A percentile compares a stretch with the other conserved stretches of the same genome.
Conservation (phyloP, 495 filamentous ascomycete genomes). For the Aspergillus homomorphus region DNA sequence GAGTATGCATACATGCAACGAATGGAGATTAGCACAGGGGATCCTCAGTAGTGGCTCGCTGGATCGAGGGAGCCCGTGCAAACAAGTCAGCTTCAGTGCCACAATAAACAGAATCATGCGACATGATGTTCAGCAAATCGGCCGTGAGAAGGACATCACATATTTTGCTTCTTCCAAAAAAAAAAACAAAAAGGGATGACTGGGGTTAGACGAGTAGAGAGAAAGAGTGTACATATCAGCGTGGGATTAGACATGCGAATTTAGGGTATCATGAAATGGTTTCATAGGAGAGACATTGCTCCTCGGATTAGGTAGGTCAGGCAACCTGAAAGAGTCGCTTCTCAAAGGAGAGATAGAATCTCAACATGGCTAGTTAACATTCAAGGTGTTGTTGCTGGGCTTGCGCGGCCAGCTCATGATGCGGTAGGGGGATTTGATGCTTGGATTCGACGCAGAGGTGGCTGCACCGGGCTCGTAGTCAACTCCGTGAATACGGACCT, state of each 20-base stretch:
- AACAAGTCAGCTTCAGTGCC: neutral
- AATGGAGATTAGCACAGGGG: neutral
- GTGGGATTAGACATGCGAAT: neutral
- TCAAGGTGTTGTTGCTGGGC: slow-evolving; percentile 7
- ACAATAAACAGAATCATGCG: neutral
- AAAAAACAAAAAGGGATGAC: neutral
- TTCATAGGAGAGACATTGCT: neutral
- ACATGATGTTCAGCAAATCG: neutral
- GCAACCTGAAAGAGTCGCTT: no score
- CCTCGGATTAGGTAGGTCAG: neutral
- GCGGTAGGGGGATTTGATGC: slow-evolving; percentile 28
- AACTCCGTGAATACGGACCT: slow-evolving; percentile 35
- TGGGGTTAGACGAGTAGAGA: neutral
- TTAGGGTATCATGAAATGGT: neutral
- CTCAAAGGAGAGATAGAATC: no score
- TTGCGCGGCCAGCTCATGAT: slow-evolving; percentile 36
- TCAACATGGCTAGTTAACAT: neutral
- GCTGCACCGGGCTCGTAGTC: slow-evolving; percentile 41
- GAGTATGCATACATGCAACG: neutral
- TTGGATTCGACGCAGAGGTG: slow-evolving; percentile 27
- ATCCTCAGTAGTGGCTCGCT: slow-evolving; percentile 1
- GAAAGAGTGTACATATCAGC: neutral
- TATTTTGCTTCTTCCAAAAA: neutral
- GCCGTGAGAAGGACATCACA: neutral
- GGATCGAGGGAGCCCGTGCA: neutral